Evolutionary conservation across 768 basidiomycete species (phyloP).

Genomic region (Kwoniella dejecticola): DNA sequence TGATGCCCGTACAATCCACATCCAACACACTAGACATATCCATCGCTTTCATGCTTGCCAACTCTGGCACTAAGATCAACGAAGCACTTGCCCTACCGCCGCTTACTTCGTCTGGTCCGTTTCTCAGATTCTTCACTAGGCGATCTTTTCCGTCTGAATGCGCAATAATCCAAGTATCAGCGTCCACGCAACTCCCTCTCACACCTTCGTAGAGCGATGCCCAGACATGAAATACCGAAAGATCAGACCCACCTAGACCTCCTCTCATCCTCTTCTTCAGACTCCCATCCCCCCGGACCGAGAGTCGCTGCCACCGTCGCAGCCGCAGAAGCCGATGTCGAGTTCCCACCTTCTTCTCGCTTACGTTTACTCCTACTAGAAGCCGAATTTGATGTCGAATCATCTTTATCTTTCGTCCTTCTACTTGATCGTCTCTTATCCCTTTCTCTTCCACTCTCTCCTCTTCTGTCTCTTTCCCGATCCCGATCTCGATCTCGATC

Average conservation of each 20-base stretch:
- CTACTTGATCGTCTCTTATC: conserved; percentile 26
- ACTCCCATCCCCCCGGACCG: conserved; percentile 48
- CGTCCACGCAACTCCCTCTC: background rate
- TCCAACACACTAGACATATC: too few relatives aligned
- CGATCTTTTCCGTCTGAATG: conserved; percentile 23
- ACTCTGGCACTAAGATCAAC: background rate
- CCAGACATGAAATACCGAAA: too few relatives aligned
- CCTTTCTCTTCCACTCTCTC: conserved; percentile 27
- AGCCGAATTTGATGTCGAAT: conserved; percentile 1
- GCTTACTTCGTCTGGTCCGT: conserved; percentile 22
- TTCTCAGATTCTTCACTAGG: conserved; percentile 21
- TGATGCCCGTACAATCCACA: too few relatives aligned
- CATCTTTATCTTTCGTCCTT: conserved; percentile 26
- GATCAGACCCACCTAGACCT: conserved; percentile 37
- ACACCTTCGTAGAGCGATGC: background rate
- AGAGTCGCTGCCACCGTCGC: too few relatives aligned
- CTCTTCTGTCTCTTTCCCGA: conserved; percentile 19
- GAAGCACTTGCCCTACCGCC: too few relatives aligned
- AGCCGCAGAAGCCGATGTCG: conserved; percentile 2
- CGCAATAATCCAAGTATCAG: conserved; percentile 1
- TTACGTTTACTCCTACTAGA: conserved; percentile 28
- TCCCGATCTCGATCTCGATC: conserved; percentile 1
- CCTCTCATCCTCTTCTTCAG: conserved; percentile 33
- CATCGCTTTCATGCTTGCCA: background rate
- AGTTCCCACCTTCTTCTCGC: conserved; percentile 37